Evolutionary conservation across 169 alveolate species (phyloP), one percentile per base, ranked within the genome.

Genomic region (Amoebophrya sp.): DNA sequence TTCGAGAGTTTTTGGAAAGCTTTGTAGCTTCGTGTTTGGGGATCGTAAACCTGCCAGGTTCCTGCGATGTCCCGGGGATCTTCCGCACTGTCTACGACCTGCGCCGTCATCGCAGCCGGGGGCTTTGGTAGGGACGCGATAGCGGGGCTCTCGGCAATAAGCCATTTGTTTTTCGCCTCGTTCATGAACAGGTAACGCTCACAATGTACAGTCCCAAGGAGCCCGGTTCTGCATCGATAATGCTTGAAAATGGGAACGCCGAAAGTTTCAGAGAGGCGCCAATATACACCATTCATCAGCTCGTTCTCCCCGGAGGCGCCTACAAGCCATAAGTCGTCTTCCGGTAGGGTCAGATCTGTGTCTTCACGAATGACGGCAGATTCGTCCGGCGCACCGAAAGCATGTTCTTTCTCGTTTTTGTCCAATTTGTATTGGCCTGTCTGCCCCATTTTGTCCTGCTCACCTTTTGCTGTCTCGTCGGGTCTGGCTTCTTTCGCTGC

Each of bases 271-370:
- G 35, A 12, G 32, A 66, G 35, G 0, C 83, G 83, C 83, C 83
- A 66, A 25, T 66, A 66, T 1, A 25, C 83, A 25, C 83, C 83
- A 25, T 66, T 66, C 83, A 66, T 66, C 83, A 66, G 0, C 32
- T 66, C 83, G 83, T 66, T 66, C 35, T 66, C 83, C 39, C 83
- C 83, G 35, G 83, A 66, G 23, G 54, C 83, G 29, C 83, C 83
- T 1, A 66, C 83, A 1, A 66, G 1, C 29, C 35, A 66, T 2
- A 66, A 25, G 35, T 66, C 83, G 83, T 66, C 83, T n/a, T 66
- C 83, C 35, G 83, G 83, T 2, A 66, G 83, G 10, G 38, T 12
- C 32, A 66, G 35, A 25, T 66, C 83, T 25, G 83, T 66, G 83
- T 66, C 83, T n/a, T 66, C 83, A 0, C 83, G 83, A 25, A 66